Percentiles rank a stretch among this genome's conserved stretches.
Evolutionary conservation across 139 green algal genomes (phyloP).

Genomic region (Yamagishiella unicocca): DNA sequence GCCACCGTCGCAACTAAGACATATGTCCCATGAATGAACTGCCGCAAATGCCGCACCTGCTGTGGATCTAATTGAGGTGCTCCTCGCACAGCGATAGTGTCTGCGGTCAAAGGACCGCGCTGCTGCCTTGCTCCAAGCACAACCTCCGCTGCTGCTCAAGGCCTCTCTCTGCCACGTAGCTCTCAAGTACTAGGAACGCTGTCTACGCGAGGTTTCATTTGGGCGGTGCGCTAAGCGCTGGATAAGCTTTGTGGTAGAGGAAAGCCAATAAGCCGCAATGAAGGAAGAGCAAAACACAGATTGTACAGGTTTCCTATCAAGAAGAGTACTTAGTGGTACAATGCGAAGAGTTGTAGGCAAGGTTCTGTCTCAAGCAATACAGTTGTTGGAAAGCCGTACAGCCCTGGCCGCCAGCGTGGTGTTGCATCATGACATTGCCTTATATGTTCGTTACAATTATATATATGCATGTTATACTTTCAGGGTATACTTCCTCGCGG

Average conservation of each 20-base stretch:
- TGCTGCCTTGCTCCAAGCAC: not conserved
- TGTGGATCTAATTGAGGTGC: not conserved
- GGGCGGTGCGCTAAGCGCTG: not conserved
- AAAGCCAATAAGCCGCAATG: not conserved
- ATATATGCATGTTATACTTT: not conserved
- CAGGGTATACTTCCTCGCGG: not conserved
- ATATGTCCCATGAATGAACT: too few relatives aligned
- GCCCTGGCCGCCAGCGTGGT: too few relatives aligned
- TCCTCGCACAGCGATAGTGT: not conserved
- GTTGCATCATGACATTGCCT: too few relatives aligned
- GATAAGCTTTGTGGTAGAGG: too few relatives aligned
- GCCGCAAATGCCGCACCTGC: not conserved
- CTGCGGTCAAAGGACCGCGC: not conserved
- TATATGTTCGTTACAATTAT: not conserved
- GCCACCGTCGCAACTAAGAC: too few relatives aligned
- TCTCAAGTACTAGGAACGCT: not conserved
- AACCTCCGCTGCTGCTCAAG: not conserved
- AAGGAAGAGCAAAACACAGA: not conserved
- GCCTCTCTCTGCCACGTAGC: not conserved
- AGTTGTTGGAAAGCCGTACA: too few relatives aligned
- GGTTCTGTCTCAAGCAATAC: too few relatives aligned
- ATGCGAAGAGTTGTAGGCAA: too few relatives aligned
- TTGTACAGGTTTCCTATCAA: not conserved
- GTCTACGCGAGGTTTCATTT: conserved; percentile 7
- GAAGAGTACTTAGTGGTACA: too few relatives aligned